Evolutionary conservation across 2,329 filamentous ascomycete species (phyloP).

Genomic region (Leptographium radiaticola): DNA sequence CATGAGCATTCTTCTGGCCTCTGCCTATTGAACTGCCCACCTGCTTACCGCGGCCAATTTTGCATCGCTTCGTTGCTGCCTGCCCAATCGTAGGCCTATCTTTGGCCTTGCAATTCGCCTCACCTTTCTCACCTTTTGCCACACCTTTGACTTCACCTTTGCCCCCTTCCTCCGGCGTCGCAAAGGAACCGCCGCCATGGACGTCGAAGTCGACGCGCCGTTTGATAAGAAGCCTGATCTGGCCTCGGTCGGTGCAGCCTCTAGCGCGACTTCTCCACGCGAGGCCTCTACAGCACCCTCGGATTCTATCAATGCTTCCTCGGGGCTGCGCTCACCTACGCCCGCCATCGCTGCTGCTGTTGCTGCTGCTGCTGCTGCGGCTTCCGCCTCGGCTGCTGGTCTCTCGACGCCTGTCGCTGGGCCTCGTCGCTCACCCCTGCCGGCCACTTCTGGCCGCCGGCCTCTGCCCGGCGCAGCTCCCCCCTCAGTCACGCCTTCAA

Average conservation of each 20-base stretch:
- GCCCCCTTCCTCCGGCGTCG: no score
- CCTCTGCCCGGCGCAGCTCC: slow-evolving; percentile 3
- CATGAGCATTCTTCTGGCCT: no score
- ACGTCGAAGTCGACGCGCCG: slow-evolving; percentile 2
- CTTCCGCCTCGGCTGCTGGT: neutral
- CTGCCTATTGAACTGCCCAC: no score
- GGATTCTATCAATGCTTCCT: neutral
- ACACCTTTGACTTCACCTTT: no score
- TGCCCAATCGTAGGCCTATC: no score
- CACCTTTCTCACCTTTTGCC: no score
- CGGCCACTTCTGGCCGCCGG: neutral
- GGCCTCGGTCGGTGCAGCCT: neutral
- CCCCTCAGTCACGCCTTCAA: neutral
- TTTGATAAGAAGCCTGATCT: neutral
- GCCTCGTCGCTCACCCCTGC: neutral
- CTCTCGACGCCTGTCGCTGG: neutral
- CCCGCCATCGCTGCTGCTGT: neutral
- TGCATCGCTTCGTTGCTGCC: no score
- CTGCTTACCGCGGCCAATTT: no score
- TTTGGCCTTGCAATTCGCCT: no score
- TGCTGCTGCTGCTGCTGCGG: neutral
- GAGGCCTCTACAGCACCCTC: neutral
- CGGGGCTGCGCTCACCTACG: neutral
- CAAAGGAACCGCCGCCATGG: neutral
- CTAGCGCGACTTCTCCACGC: neutral